These are phyloP conservation scores for Trichophyton simii DNA, from an alignment of 2,329 filamentous ascomycete species.

Conservation along the genomic window DNA sequence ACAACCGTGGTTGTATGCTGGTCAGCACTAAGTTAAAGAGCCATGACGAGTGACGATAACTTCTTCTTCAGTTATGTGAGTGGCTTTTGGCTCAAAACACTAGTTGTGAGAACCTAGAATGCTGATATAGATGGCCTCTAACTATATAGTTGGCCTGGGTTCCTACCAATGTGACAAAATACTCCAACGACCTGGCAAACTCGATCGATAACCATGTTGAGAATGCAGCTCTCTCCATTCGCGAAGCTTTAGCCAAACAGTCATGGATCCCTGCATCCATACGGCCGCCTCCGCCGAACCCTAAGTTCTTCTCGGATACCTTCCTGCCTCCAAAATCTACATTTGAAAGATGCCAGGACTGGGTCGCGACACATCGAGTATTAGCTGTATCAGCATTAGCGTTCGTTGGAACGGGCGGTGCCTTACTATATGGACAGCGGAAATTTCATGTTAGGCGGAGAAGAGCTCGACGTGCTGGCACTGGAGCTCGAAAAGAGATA, in stretches of 20 bases:
- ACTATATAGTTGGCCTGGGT: constrained; percentile 41
- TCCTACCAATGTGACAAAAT: constrained; percentile 54
- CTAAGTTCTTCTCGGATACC: constrained; percentile 13
- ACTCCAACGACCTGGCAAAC: constrained; percentile 61
- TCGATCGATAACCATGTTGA: constrained; percentile 74
- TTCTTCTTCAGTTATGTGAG: constrained; percentile 65
- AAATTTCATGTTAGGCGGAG: constrained; percentile 47
- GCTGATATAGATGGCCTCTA: neutral
- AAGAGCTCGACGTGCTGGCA: constrained; percentile 63
- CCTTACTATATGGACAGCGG: constrained; percentile 50
- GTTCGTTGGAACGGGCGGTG: constrained; percentile 52
- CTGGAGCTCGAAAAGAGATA: constrained; percentile 79
- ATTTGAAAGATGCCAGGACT: constrained; percentile 51
- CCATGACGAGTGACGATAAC: constrained; percentile 68
- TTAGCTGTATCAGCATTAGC: constrained; percentile 59
- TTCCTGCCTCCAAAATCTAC: constrained; percentile 31
- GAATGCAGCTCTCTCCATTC: constrained; percentile 55
- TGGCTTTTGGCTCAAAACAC: constrained; percentile 8
- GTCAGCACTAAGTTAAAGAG: constrained; percentile 17
- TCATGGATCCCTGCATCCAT: constrained; percentile 62
- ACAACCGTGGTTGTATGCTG: neutral
- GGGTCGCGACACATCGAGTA: constrained; percentile 61
- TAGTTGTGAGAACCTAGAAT: neutral
- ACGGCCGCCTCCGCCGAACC: constrained; percentile 41
- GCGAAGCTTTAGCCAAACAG: constrained; percentile 54